Base-by-base conservation (phyloP, 1,139 yeast species). In the Pichia sp. region DNA sequence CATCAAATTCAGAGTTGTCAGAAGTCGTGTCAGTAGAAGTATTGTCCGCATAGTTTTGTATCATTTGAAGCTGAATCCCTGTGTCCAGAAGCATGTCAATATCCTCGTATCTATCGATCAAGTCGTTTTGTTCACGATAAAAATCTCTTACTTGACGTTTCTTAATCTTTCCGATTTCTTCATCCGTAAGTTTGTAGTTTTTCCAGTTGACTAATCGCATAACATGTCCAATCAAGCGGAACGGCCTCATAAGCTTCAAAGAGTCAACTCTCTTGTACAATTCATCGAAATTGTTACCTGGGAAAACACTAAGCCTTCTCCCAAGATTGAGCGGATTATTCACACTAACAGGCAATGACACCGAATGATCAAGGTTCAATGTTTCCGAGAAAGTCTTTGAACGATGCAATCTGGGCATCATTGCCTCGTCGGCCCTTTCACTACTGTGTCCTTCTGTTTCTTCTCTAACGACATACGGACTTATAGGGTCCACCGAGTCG, bases 81-180 rank as follows among this genome's bases (percentile, higher is more conserved):
- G 90, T 81, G 66, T 86, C 95, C 51, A 87, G 73, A 55, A 86
- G 73, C 54, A 76, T 72, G 65, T 87, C 95, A 36, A 87, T 81
- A 58, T 81, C 86, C 50, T 70, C 68, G 61, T 80, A 85, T 53
- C 80, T 74, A 32, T 77, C 79, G 57, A 86, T 81, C 56, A 84
- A 67, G 38, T 75, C 79, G 64, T 87, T 86, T 67, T 86, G 92
- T 5, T 71, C 66, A 45, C 67, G 62, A 64, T 81, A 82, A 64
- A 71, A 81, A 7, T 64, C 54, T 44, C 69, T 65, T 23, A 76
- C 53, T 13, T 60, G 53, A 43, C 59, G 64, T n/a, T 51, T 60
- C 43, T 62, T 68, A 15, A 74, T 63, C 7, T 58, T 59, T 4
- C 51, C 61, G 50, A 63, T 62, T 57, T 63, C 72, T 64, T 51